Evolutionary conservation across 441 rosid species (phyloP).

Genomic region (Populus hybrid): DNA sequence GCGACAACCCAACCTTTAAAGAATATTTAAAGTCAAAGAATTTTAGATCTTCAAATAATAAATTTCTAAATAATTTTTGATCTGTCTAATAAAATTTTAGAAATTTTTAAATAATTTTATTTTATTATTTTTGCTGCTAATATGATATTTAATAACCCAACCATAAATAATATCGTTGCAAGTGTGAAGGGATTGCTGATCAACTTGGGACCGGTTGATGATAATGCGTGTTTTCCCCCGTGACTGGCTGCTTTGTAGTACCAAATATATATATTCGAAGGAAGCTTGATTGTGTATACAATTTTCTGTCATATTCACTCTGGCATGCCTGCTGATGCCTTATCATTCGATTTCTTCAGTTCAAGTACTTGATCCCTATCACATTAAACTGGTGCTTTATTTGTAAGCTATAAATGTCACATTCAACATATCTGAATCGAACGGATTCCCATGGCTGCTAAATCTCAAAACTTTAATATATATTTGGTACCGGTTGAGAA

Average conservation of each 20-base stretch:
- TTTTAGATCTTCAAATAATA: rapidly evolving
- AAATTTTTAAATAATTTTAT: too few relatives aligned
- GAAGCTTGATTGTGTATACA: background rate
- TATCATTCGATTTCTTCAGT: background rate
- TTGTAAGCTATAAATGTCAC: too few relatives aligned
- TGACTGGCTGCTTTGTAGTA: background rate
- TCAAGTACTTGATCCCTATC: background rate
- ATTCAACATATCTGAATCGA: background rate
- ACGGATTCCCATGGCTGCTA: background rate
- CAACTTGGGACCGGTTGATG: background rate
- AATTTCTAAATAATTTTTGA: too few relatives aligned
- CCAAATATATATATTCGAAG: background rate
- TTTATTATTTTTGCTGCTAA: too few relatives aligned
- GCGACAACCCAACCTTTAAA: rapidly evolving
- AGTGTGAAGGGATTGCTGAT: background rate
- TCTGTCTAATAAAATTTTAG: rapidly evolving
- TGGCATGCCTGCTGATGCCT: background rate
- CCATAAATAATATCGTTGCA: too few relatives aligned
- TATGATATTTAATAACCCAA: too few relatives aligned
- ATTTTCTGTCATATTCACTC: background rate
- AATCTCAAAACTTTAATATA: background rate
- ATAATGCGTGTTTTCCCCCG: background rate
- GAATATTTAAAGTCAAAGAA: too few relatives aligned
- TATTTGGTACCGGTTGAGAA: too few relatives aligned
- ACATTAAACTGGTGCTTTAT: background rate